Evolutionary conservation across 2,329 filamentous ascomycete species (phyloP).

Genomic region (Colletotrichum sp.): DNA sequence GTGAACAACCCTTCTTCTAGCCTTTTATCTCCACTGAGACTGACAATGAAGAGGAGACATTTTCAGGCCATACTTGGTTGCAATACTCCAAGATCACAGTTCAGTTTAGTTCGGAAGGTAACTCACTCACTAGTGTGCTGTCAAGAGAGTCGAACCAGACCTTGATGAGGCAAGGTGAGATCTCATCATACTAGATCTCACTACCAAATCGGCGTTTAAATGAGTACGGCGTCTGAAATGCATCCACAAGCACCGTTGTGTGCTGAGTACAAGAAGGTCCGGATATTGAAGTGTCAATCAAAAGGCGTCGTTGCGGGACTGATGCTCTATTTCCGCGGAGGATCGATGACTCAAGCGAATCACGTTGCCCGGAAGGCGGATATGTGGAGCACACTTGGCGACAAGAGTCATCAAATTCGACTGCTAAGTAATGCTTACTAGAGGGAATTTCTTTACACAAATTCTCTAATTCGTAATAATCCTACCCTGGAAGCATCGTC

Average conservation of each 20-base stretch:
- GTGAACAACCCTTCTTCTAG: neutral
- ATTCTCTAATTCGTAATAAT: neutral
- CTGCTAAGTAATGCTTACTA: neutral
- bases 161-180: neutral
- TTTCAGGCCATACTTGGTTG: neutral
- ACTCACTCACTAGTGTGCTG: neutral
- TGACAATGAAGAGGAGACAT: neutral
- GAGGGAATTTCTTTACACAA: neutral
- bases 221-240: neutral
- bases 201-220: neutral
- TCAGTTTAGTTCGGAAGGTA: neutral
- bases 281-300: neutral
- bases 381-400: neutral
- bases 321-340: neutral
- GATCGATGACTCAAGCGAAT: neutral
- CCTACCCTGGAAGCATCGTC: accelerated
- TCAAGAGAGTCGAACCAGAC: neutral
- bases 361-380: neutral
- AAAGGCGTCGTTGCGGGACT: neutral
- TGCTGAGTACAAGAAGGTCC: neutral
- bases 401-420: neutral
- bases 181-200: neutral
- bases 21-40: neutral
- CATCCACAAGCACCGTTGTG: neutral
- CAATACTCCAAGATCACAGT: neutral